A percentile compares a stretch with the other conserved stretches of the same genome.
These are phyloP conservation scores for Sanghuangporus sanghuang DNA, from an alignment of 1,284 basidiomycete genomes.

Conservation along the genomic window DNA sequence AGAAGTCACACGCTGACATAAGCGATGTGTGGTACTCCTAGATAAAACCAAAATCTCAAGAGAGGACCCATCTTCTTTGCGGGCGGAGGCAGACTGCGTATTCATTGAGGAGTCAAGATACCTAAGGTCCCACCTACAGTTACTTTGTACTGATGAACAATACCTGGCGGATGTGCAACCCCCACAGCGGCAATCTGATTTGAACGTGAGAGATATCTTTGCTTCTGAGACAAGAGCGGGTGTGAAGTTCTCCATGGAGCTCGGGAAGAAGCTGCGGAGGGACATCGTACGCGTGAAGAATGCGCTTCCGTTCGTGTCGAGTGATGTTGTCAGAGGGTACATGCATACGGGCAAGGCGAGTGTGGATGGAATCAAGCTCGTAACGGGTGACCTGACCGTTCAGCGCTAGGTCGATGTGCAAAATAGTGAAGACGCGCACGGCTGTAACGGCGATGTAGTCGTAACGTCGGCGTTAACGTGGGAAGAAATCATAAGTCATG, in stretches of 20 bases:
- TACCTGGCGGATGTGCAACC: slow-evolving; percentile 87
- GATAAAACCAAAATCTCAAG: no score
- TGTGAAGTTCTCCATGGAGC: slow-evolving; percentile 86
- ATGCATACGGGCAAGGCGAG: slow-evolving; percentile 70
- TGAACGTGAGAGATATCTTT: slow-evolving; percentile 91
- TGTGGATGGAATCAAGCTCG: slow-evolving; percentile 88
- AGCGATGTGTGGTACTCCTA: no score
- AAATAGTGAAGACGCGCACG: slow-evolving; percentile 48
- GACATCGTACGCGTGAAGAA: slow-evolving; percentile 90
- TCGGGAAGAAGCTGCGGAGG: slow-evolving; percentile 93
- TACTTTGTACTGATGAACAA: slow-evolving; percentile 42
- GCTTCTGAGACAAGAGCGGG: slow-evolving; percentile 83
- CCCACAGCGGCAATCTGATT: slow-evolving; percentile 83
- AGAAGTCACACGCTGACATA: no score
- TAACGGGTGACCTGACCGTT: slow-evolving; percentile 86
- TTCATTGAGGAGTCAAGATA: no score
- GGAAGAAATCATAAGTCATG: no score
- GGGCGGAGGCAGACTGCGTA: no score
- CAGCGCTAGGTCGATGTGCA: slow-evolving; percentile 88
- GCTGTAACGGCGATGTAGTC: slow-evolving; percentile 92
- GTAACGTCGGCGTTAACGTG: slow-evolving; percentile 30
- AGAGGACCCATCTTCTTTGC: no score
- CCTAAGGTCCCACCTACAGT: no score
- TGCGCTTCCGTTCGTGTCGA: slow-evolving; percentile 76
- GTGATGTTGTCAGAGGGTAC: slow-evolving; percentile 83